Evolutionary conservation across 305 asterid species (phyloP).

Genomic region (Solanum hybrid): DNA sequence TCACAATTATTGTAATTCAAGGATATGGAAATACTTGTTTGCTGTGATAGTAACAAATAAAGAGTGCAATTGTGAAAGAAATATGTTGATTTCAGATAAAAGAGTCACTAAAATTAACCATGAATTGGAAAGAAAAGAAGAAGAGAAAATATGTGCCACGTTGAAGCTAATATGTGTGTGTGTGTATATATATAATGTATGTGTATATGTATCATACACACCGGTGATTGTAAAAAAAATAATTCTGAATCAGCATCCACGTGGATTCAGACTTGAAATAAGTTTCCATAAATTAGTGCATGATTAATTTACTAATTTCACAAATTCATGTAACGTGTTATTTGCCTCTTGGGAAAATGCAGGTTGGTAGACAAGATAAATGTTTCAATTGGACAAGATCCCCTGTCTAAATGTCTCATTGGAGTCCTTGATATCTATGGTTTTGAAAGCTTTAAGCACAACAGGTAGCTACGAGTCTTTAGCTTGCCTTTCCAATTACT

Average conservation of each 20-base stretch:
- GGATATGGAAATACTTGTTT: neutral
- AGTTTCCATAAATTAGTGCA: neutral
- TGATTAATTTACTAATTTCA: neutral
- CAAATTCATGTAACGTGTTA: neutral
- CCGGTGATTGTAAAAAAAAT: neutral
- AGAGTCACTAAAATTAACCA: neutral
- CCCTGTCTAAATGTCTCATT: slow-evolving; percentile 62
- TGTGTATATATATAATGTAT: neutral
- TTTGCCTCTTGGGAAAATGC: slow-evolving; percentile 12
- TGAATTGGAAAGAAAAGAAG: neutral
- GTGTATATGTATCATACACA: neutral
- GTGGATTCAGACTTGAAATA: neutral
- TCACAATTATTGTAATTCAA: neutral
- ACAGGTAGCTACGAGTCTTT: slow-evolving; percentile 45
- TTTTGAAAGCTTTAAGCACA: slow-evolving; percentile 94
- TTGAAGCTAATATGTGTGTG: neutral
- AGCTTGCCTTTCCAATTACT: slow-evolving; percentile 2
- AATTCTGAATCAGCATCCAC: neutral
- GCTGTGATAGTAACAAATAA: neutral
- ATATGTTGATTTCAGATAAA: neutral
- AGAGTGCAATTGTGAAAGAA: neutral
- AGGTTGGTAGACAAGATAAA: slow-evolving; percentile 98
- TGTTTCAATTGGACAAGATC: slow-evolving; percentile 89
- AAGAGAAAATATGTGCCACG: neutral
- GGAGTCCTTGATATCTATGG: slow-evolving; percentile 98